Base-by-base conservation (phyloP, 2,329 filamentous ascomycete genomes). In the Penicillium sp. region DNA sequence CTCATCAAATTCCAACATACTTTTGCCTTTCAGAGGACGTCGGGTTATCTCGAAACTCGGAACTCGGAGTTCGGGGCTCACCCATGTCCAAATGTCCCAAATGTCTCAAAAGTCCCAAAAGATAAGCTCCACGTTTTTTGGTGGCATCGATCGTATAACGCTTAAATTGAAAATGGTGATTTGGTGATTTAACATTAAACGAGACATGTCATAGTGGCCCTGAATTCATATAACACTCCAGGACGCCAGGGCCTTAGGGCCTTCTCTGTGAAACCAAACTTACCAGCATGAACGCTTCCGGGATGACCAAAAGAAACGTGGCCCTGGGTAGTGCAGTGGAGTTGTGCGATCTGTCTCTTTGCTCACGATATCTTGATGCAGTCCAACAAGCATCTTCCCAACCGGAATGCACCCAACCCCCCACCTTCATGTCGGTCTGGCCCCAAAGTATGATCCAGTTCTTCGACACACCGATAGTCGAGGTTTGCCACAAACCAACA, bases 21-120 rank as follows among this genome's bases (percentile, higher is more conserved):
- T 21, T 41, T 40, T 10, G n/a, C 10, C n/a, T 13, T 19, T 3
- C 13, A 15, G 12, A 42, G 21, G 9, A 45, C 9, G 17, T 31
- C 25, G 29, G 25, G 35, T 43, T 38, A 48, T 48, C 23, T 47
- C 3, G 8, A 50, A 10, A 6, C 4, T 35, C 54, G 54, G 54
- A 53, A 17, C 35, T 57, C 54, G 54, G 54, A 53, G 33, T 31
- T 47, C 35, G 33, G 52, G 10, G 31, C 31, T 56, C 40, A 54
- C 10, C 3, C 9, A 29, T 29, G 29, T 10, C 29, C 29, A 31
- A 31, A 5, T 12, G 29, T 12, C n/a, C 9, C 29, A 31, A 31
- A 12, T 12, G 29, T 12, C 10, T 1, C 29, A 17, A 41, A 40
- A 31, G 23, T 21, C 15, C 12, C 41, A 10, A 23, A 41, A 31